These are phyloP conservation scores for Carallia brachiata DNA, from an alignment of 345 rosid species.

Conservation along the genomic window DNA sequence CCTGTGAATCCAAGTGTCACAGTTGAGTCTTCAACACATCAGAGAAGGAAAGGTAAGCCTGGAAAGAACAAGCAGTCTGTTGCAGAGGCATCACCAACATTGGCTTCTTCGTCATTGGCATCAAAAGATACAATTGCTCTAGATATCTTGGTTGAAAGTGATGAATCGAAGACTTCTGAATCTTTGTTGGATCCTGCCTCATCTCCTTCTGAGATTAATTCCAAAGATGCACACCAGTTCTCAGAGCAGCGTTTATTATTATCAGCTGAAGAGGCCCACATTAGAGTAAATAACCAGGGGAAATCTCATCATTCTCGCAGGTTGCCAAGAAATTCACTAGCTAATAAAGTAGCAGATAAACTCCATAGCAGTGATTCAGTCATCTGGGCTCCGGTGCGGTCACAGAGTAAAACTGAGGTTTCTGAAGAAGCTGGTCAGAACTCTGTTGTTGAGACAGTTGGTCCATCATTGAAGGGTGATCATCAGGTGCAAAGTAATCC, in stretches of 20 bases:
- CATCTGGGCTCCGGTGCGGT: conserved; percentile 83
- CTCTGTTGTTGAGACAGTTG: conserved; percentile 34
- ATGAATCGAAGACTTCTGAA: conserved; percentile 42
- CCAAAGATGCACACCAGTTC: conserved; percentile 45
- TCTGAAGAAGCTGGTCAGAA: conserved; percentile 47
- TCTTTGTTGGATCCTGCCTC: conserved; percentile 25
- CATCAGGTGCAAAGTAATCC: conserved; percentile 54
- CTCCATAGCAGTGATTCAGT: conserved; percentile 51
- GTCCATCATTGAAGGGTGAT: conserved; percentile 44
- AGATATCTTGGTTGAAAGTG: conserved; percentile 36
- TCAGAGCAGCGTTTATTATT: conserved; percentile 44
- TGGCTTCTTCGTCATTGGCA: conserved; percentile 25
- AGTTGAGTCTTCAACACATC: conserved; percentile 46
- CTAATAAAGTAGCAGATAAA: conserved; percentile 55
- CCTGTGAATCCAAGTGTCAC: conserved; percentile 33
- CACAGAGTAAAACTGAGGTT: conserved; percentile 59
- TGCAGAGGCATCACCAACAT: conserved; percentile 47
- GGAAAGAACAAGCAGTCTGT: conserved; percentile 61
- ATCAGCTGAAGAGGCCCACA: conserved; percentile 51
- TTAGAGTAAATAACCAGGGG: conserved; percentile 51
- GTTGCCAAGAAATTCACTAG: conserved; percentile 47
- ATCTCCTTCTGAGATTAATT: conserved; percentile 29
- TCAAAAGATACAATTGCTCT: conserved; percentile 37
- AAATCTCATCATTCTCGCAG: conserved; percentile 69
- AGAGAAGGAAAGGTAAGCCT: conserved; percentile 55